Evolutionary conservation across 2,329 filamentous ascomycete genomes (phyloP), one percentile per base, ranked within the genome.

Genomic region (Claviceps capensis): DNA sequence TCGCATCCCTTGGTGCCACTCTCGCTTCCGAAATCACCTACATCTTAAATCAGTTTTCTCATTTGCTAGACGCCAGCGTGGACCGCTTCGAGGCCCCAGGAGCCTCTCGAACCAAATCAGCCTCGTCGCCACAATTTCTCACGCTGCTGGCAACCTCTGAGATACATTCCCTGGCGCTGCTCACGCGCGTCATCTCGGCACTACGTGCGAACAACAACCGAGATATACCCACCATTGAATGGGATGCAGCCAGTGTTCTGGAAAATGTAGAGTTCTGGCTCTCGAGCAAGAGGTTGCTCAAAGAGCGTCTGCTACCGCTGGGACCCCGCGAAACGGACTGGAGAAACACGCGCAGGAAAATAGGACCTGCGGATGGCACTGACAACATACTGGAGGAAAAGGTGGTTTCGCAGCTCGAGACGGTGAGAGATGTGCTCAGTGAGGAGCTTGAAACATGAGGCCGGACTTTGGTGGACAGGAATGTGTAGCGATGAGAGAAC

Each of bases 211-310:
- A 72, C 50, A 87, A 86, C 48, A 76, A 77, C n/a, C 79, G 83
- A 22, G 83, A 88, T 23, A 82, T 96, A 1, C 79, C 83, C 14
- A 73, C 79, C 8, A 74, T 96, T 6, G 75, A 80, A 50, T 95
- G 88, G 83, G 88, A 96, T 62, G 75, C 78, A 13, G 74, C 76
- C 0, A 74, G 75, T 1, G 77, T 94, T 47, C 77, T 85, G 57
- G 90, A 95, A 63, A 88, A 93, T 60, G 79, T 94, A 5, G 88
- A 95, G 58, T 86, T 86, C 57, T 88, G 88, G 76, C 70, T 96
- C 38, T 76, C 80, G 30, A 82, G 82, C 50, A 77, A 82, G 53
- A 80, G 81, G 57, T 71, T 83, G 51, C 70, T 96, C 52, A 77
- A 83, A 50, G 83, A 88, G 57, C 76, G 86, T 30, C 78, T 95